Evolutionary conservation across 768 basidiomycete genomes (phyloP), one percentile per base, ranked within the genome.

Genomic region (Rhizopogon vesiculosus): DNA sequence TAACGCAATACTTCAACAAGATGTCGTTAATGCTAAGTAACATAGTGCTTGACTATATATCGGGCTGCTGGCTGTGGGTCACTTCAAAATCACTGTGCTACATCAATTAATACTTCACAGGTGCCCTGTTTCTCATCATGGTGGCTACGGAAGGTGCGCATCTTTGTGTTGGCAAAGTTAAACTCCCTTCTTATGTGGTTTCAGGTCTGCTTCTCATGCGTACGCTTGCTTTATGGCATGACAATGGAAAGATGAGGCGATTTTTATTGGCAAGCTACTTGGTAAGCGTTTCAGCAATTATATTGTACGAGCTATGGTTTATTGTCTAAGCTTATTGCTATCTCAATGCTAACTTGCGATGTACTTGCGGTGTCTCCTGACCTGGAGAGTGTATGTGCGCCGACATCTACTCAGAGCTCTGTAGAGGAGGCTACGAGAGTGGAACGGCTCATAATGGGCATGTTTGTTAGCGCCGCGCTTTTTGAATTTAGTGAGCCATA

Each of bases 131-230:
- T 43, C 45, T 59, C 38, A 51, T 45, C 22, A 59, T 59, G 58
- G 18, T 54, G 12, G 33, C 56, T 43, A 44, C 58, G 4, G 58
- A 59, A 53, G 58, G 58, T 43, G 13, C 7, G 40, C 10, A 12
- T 29, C 2, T 10, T 31, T 18, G 7, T 44, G 16, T 44, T 3
- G 25, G 13, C 12, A 13, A 43, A 18, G 31, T 15, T 6, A 31
- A 19, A 7, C 15, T 8, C 2, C 16, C 25, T 25, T 3, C 25
- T 25, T 25, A 25, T 25, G 4, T 10, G 16, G 2, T 18, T 22
- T 35, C 13, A 59, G 58, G 58, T 22, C 46, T 59, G 7, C 56
- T 59, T 46, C 45, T 59, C 12, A 56, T 59, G 35, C 58, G 58
- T n/a, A 56, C 55, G 10, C 56, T 56, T 38, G 58, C 56, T 12